Evolutionary conservation across 2,329 filamentous ascomycete genomes (phyloP).

Genomic region (Phaeosphaeria sp.): DNA sequence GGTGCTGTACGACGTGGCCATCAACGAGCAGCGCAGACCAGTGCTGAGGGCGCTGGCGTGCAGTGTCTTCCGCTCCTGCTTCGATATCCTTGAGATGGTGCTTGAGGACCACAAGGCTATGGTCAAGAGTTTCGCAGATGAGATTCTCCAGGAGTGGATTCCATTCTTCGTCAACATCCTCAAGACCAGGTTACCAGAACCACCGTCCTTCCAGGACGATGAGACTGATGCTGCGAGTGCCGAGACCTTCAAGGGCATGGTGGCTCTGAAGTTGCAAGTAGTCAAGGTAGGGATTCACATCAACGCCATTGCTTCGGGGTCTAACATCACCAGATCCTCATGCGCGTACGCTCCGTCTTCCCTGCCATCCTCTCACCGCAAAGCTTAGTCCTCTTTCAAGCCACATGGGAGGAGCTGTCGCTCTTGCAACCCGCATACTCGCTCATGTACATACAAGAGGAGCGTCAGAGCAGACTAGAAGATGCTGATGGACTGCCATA

Average conservation of each 20-base stretch:
- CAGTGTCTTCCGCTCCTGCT: constrained; percentile 87
- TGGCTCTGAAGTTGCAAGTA: constrained; percentile 91
- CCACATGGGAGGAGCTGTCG: constrained; percentile 87
- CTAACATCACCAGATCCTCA: constrained; percentile 66
- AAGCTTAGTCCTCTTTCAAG: constrained; percentile 81
- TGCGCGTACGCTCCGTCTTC: constrained; percentile 87
- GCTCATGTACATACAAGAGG: constrained; percentile 82
- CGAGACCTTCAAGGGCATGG: constrained; percentile 77
- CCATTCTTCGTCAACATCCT: constrained; percentile 85
- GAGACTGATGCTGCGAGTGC: constrained; percentile 61
- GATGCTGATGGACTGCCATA: constrained; percentile 92
- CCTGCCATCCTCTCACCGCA: constrained; percentile 81
- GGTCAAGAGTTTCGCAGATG: constrained; percentile 88
- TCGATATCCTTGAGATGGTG: constrained; percentile 95
- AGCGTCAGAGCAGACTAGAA: constrained; percentile 85
- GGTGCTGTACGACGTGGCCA: constrained; percentile 80
- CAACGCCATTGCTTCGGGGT: not conserved
- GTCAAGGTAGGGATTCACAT: constrained; percentile 67
- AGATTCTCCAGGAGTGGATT: constrained; percentile 82
- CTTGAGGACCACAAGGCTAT: constrained; percentile 88
- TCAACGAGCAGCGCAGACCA: constrained; percentile 75
- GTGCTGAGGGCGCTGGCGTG: constrained; percentile 84
- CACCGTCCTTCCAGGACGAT: constrained; percentile 64
- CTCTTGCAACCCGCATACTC: constrained; percentile 76
- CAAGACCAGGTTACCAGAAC: constrained; percentile 72